These are phyloP conservation scores for Cicer cuneatum DNA, from an alignment of 306 rosid species.

Conservation along the genomic window DNA sequence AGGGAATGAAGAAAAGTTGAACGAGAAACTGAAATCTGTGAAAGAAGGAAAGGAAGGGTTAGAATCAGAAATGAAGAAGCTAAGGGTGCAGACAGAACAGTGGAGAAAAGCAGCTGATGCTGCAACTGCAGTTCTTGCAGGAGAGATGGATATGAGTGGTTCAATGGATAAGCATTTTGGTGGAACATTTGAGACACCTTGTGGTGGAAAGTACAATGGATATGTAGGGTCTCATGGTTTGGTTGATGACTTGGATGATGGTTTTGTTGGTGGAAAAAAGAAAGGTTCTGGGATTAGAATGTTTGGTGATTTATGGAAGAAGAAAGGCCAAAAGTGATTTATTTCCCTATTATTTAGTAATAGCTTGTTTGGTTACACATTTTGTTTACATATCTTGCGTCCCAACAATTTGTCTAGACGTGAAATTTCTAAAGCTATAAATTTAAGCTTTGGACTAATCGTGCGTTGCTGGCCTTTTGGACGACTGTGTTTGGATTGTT, in stretches of 20 bases:
- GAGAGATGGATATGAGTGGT: conserved; percentile 68
- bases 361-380: too few relatives aligned
- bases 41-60: conserved; percentile 64
- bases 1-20: conserved; percentile 47
- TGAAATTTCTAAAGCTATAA: too few relatives aligned
- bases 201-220: conserved; percentile 62
- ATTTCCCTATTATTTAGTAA: too few relatives aligned
- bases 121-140: conserved; percentile 81
- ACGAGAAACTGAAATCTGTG: conserved; percentile 56
- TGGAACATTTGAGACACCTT: conserved; percentile 61
- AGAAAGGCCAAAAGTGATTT: conserved; percentile 67
- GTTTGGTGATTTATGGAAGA: conserved; percentile 91
- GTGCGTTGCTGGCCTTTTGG: too few relatives aligned
- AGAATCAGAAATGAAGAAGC: conserved; percentile 79
- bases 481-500: too few relatives aligned
- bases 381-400: too few relatives aligned
- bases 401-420: too few relatives aligned
- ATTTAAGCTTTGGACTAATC: too few relatives aligned
- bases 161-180: conserved; percentile 85
- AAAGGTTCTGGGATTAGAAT: conserved; percentile 78
- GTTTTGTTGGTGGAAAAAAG: conserved; percentile 66
- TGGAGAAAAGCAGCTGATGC: conserved; percentile 94
- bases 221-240: conserved; percentile 70
- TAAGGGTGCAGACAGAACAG: conserved; percentile 82
- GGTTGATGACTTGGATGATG: conserved; percentile 68